These are phyloP conservation scores for Gillenia trifoliata DNA, from an alignment of 306 rosid species.

Conservation along the genomic window DNA sequence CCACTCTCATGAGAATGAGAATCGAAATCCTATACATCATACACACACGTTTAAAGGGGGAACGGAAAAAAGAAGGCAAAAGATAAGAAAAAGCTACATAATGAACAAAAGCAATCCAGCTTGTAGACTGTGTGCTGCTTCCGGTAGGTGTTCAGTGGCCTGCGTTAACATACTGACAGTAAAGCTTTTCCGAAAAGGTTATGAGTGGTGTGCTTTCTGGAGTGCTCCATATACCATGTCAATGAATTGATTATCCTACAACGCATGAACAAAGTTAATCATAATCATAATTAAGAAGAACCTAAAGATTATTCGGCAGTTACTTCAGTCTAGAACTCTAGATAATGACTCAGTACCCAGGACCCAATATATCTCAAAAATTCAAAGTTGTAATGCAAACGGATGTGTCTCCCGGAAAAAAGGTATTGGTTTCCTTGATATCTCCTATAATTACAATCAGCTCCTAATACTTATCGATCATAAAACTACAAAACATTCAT, in stretches of 20 bases:
- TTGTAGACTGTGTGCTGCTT: not conserved
- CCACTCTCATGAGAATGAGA: not conserved
- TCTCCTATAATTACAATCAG: not conserved
- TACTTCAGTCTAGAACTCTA: not conserved
- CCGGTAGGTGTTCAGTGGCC: not conserved
- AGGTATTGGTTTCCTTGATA: not conserved
- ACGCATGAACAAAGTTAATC: not conserved
- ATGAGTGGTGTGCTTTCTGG: constrained; percentile 48
- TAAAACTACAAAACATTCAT: not conserved
- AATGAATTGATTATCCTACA: constrained; percentile 78
- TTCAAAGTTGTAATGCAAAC: not conserved
- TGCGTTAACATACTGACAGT: not conserved
- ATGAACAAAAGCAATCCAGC: not conserved
- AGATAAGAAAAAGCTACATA: not conserved
- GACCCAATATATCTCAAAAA: not conserved
- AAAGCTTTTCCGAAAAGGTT: not conserved
- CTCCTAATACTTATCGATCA: not conserved
- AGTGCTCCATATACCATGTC: constrained; percentile 68
- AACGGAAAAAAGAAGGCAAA: not conserved
- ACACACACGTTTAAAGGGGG: not conserved
- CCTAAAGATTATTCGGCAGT: not conserved
- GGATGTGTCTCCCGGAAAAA: not conserved
- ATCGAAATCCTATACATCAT: constrained; percentile 1
- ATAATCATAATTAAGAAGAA: not conserved
- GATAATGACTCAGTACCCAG: not conserved